Base-by-base conservation (phyloP, 2,329 filamentous ascomycete species). In the Cladosporium cucumerinum region DNA sequence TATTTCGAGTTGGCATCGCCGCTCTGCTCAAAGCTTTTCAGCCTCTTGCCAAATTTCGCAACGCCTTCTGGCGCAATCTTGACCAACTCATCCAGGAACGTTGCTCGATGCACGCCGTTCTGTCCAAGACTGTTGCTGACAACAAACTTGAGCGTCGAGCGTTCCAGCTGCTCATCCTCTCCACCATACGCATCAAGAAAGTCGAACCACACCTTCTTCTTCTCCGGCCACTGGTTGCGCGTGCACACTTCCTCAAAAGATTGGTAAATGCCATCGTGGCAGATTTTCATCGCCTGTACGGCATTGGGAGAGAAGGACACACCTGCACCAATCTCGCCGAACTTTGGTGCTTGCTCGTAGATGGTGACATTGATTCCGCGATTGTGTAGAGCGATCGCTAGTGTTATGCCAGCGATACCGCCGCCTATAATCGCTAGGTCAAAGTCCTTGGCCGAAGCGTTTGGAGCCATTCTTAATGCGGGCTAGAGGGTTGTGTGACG, bases 311-410 rank as follows among this genome's bases (percentile, higher is more conserved):
- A 83, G 55, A 88, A 82, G 1, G 81, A 80, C 1, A 88, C 79
- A 6, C 85, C 86, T 2, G 85, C 84, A 2, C 86, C 85, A 32
- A 87, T 84, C 70, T 87, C 85, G 36, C 79, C 79, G 66, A 87
- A 88, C 14, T 76, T 75, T 0, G 77, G 63, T 0, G 85, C 84
- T 12, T 83, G 79, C 73, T 88, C 86, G 70, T 86, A 88, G 66
- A 88, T 80, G 26, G 78, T 78, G 43, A 85, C 76, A 2, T 76
- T 74, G 39, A 86, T 65, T 73, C 63, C 70, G 21, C 71, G 73
- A n/a, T 64, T 60, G 36, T 81, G 74, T 30, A 88, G 81, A 7
- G 80, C 83, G 55, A 85, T 80, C 26, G 83, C 84, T 10, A 87
- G 80, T 10, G 77, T 77, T 21, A 87, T 77, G 28, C 86, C 86